Base-by-base conservation (phyloP, 2,329 filamentous ascomycete species). In the Pseudomassariella vexata region DNA sequence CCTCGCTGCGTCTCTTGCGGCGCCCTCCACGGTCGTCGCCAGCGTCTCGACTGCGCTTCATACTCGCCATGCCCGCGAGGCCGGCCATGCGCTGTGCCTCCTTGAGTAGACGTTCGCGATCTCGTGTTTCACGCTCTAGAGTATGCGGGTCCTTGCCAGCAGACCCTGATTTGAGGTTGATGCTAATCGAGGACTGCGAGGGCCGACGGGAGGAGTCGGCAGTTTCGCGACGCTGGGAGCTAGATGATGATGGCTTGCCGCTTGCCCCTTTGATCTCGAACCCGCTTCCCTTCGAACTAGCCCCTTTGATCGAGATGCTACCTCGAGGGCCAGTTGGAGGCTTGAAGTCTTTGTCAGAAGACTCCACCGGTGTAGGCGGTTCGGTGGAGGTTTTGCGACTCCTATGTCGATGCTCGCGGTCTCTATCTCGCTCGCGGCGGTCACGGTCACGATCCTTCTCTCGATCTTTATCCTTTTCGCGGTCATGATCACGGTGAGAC, bases 1-100 rank as follows among this genome's bases (percentile, higher is more conserved):
- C 64, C 47, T 70, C 70, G 38, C 63, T 66, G 18, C 70, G 62
- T 23, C 70, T 62, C 30, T 63, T 63, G 42, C 68, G 66, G 34
- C 69, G 65, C 21, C 62, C 63, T 6, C 61, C 59, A 17, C 57
- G 64, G 5, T 63, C 66, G 12, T 68, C 66, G n/a, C 48, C 46
- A 17, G 43, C 42, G 16, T 57, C 47, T 27, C 70, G 60, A 30
- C 63, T 55, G 40, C 76, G 57, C 55, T 79, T 73, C 44, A 63
- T 46, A 34, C 66, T 60, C 23, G 59, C 56, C 19, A 70, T 47
- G 32, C 66, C 60, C 3, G 64, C 55, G 32, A 77, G 52, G 25
- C 73, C 65, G 26, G 76, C 67, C 56, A 81, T 74, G 21, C 76
- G 70, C 55, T 85, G 77, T 23, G 77, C 75, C 56, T 86, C 82